Evolutionary conservation across 306 rosid species (phyloP), one percentile per base, ranked within the genome.

Genomic region (Lathyrus sativus): DNA sequence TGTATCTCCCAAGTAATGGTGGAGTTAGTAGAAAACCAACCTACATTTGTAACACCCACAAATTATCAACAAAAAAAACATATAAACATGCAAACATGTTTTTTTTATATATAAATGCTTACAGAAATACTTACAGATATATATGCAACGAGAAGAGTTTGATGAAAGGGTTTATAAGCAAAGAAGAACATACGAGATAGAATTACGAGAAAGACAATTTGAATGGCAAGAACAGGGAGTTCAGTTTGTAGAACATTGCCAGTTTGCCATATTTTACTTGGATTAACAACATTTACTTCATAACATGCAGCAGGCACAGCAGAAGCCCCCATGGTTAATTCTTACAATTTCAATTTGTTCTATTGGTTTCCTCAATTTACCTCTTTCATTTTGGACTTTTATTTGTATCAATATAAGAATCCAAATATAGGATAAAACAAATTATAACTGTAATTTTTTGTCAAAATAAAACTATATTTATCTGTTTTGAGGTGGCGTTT

Each of bases 11-110:
- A 3, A 80, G 11, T 11, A 74, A 5, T 5, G 26, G 29, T 3
- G 60, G 55, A 35, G 78, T 71, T 12, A 80, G 35, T 2, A 78
- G 2, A 11, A 80, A 63, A 11, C 85, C 88, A 49, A 61, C 64
- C 84, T 83, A 6, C 72, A 59, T 10, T 5, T 44, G 15, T 5
- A 44, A 44, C 6, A 24, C 9, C 43, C 9, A 17, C 12, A 42
- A 56, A 33, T 29, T 57, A 29, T 49, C 31, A 3, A 3, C 38
- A 33, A 33, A 33, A 33, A 33, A 33, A 24, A 2, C 33, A 3
- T 29, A 29, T 3, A 29, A 33, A 33, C 38, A 33, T 6, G 6
- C 4, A 33, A 33, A 33, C 38, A 33, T 33, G 38, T 31, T 4
- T 29, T 29, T 0, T 29, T 0, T 4, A 31, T 5, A 31, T 4